Evolutionary conservation across 106 monocot genomes (phyloP).

Genomic region (Dactylorhiza incarnata): DNA sequence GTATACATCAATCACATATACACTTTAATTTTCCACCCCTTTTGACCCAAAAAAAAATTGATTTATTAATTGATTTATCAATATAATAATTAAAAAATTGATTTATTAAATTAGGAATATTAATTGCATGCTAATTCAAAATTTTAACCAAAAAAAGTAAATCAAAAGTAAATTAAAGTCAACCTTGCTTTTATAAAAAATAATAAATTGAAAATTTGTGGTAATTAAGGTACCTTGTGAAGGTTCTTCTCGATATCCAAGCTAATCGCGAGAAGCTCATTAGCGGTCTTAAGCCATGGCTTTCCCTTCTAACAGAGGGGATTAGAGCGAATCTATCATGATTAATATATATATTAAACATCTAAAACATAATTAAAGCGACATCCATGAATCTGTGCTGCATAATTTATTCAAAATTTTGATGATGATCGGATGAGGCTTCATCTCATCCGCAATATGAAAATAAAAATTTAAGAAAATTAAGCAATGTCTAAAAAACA

Average conservation of each 20-base stretch:
- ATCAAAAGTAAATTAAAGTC: not conserved
- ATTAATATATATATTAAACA: not conserved
- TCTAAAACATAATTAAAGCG: not conserved
- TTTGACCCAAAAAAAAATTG: no score
- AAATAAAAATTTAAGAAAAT: not conserved
- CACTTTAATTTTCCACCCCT: not conserved
- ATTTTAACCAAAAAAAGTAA: not conserved
- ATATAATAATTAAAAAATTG: no score
- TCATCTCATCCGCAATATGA: slow-evolving; percentile 64
- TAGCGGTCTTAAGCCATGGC: not conserved
- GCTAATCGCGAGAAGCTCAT: slow-evolving; percentile 15
- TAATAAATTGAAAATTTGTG: not conserved
- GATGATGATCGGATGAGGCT: slow-evolving; percentile 35
- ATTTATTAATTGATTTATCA: no score
- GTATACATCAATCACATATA: not conserved
- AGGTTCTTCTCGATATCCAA: slow-evolving; percentile 12
- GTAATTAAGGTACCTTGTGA: not conserved
- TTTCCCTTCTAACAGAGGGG: slow-evolving; percentile 29
- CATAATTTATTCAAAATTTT: slow-evolving; percentile 25
- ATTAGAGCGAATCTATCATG: slow-evolving; percentile 24
- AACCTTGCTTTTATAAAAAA: not conserved
- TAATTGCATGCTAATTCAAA: not conserved
- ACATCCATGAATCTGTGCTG: slow-evolving; percentile 42
- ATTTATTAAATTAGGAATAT: no score
- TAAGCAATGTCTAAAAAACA: not conserved